Evolutionary conservation across 1,139 yeast species (phyloP), one percentile per base, ranked within the genome.

Genomic region (Kluyveromyces marxianus): DNA sequence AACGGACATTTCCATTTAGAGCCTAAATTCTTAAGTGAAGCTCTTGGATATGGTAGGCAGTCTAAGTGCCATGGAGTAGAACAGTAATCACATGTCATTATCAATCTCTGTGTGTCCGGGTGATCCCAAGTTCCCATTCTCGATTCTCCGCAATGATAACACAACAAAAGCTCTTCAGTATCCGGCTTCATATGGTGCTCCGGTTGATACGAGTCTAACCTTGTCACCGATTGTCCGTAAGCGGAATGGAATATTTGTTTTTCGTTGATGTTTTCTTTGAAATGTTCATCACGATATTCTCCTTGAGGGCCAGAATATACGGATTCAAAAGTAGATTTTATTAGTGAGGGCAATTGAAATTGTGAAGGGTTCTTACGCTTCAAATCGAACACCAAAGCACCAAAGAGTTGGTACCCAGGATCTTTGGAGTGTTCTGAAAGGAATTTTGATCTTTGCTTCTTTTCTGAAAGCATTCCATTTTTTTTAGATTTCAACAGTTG

Each of bases 1-100:
- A 86, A 81, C 0, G 97, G 98, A 62, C 98, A 92, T 66, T 80
- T 81, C 98, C 98, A 92, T 60, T 86, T 86, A 37, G 76, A 74
- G 1, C 95, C 94, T 37, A 88, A 66, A 26, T 85, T 79, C 58
- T 88, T 87, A n/a, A 83, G 77, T 5, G 83, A 73, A 25, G 85
- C 74, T 57, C 87, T 67, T 2, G 96, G 96, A 7, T 87, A 85
- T 8, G 65, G 65, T 21, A 92, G 66, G 64, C 98, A 92, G 65
- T 92, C 97, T 41, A 90, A 67, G 64, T 92, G 98, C 95, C 96
- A 92, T 10, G 82, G 76, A n/a, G 84, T 70, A 0, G 83, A 72
- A 65, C 98, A 92, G 57, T 82, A 84, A 59, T 90, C 97, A 63
- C 98, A 92, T 48, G 79, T 79, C 14, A 83, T 77, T 33, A 92